A percentile compares a stretch with the other conserved stretches of the same genome.
Evolutionary conservation across 2,329 filamentous ascomycete species (phyloP).

Genomic region (Periconia sp.): DNA sequence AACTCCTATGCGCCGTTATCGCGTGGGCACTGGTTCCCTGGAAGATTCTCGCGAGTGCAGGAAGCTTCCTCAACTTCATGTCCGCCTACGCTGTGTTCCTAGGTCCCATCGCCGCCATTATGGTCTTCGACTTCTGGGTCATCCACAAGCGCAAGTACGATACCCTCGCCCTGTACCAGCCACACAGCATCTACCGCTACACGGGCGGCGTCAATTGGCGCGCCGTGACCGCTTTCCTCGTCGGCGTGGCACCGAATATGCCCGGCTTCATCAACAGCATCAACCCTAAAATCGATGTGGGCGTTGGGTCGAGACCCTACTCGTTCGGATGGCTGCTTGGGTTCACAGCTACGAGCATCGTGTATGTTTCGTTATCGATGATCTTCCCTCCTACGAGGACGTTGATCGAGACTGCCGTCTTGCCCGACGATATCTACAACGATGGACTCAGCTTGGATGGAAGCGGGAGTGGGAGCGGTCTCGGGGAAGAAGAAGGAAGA

Average conservation of each 20-base stretch:
- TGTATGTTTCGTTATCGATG: slow-evolving; percentile 57
- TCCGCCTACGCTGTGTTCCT: slow-evolving; percentile 67
- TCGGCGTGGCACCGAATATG: slow-evolving; percentile 58
- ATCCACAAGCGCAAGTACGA: slow-evolving; percentile 54
- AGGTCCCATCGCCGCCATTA: slow-evolving; percentile 63
- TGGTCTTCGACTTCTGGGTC: slow-evolving; percentile 63
- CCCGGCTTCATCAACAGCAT: slow-evolving; percentile 56
- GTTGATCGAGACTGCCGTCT: slow-evolving; percentile 46
- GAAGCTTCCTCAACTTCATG: slow-evolving; percentile 61
- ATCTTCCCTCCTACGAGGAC: slow-evolving; percentile 55
- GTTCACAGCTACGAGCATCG: slow-evolving; percentile 57
- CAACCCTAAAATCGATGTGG: slow-evolving; percentile 44
- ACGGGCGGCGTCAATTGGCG: slow-evolving; percentile 60
- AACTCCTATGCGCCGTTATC: slow-evolving; percentile 48
- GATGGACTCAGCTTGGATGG: slow-evolving; percentile 30
- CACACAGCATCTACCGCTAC: slow-evolving; percentile 55
- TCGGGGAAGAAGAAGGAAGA: slow-evolving; percentile 15
- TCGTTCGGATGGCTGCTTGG: slow-evolving; percentile 68
- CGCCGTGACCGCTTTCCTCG: slow-evolving; percentile 59
- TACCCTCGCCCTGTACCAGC: slow-evolving; percentile 56
- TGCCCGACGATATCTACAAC: slow-evolving; percentile 43
- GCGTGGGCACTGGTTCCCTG: slow-evolving; percentile 50
- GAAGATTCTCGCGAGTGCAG: slow-evolving; percentile 49
- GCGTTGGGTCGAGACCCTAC: slow-evolving; percentile 58
- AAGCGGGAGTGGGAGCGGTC: slow-evolving; percentile 21